Conservation (phyloP, 2,329 filamentous ascomycete genomes). For the Cladosporium oxysporum region DNA sequence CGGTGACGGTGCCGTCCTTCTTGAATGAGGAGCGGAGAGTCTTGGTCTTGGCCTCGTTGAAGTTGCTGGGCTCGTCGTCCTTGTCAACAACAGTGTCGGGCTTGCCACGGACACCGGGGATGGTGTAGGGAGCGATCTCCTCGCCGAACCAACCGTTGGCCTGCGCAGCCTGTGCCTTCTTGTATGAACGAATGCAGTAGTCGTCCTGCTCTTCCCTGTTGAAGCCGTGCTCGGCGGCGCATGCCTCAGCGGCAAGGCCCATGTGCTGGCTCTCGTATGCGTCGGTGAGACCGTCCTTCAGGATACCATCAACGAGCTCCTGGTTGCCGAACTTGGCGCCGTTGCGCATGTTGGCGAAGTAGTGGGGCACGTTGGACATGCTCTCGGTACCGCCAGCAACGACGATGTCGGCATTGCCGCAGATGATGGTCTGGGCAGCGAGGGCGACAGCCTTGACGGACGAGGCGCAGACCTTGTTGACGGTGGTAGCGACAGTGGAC, state of each 20-base stretch:
- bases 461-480: constrained; percentile 99
- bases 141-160: constrained; percentile 76
- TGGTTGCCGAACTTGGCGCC: constrained; percentile 95
- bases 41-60: constrained; percentile 55
- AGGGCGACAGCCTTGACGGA: constrained; percentile 92
- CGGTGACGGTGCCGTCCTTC: constrained; percentile 84
- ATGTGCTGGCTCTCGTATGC: constrained; percentile 97
- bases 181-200: constrained; percentile 93
- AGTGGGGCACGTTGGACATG: constrained; percentile 98
- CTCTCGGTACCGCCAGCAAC: constrained; percentile 95
- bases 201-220: constrained; percentile 86
- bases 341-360: constrained; percentile 81
- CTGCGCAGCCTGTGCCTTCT: constrained; percentile 85
- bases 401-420: constrained; percentile 87
- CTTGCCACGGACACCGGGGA: constrained; percentile 88
- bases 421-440: constrained; percentile 95
- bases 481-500: constrained; percentile 79
- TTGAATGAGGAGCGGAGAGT: constrained; percentile 73
- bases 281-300: constrained; percentile 93
- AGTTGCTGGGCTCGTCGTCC: constrained; percentile 96
- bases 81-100: constrained; percentile 75
- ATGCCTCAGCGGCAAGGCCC: constrained; percentile 91
- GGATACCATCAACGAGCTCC: constrained; percentile 82
- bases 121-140: constrained; percentile 88
- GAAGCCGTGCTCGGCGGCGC: constrained; percentile 79